Percentiles rank a stretch among this genome's conserved stretches.
phyloP scores from a whole-genome alignment of 768 basidiomycete species.

The Serendipita sp. region DNA sequence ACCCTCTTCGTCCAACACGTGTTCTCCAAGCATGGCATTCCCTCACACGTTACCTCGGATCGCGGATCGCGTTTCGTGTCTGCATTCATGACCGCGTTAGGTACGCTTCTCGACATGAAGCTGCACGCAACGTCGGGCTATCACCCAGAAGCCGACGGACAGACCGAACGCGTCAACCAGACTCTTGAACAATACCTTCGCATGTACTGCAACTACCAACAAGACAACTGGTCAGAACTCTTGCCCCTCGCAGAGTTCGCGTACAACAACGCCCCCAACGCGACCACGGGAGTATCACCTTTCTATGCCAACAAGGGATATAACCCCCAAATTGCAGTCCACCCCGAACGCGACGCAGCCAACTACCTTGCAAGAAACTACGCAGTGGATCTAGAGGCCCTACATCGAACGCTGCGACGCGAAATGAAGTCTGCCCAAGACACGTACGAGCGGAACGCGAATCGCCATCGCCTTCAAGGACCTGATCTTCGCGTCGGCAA shows the following conservation, averaged over 20 bases:
- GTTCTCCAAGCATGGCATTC: conserved; percentile 15
- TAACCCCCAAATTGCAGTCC: conserved; percentile 15
- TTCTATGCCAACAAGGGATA: conserved; percentile 22
- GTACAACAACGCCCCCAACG: conserved; percentile 19
- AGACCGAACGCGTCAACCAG: conserved; percentile 19
- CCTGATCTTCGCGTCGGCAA: not conserved
- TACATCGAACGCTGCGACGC: conserved; percentile 13
- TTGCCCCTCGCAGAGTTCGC: conserved; percentile 22
- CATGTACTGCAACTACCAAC: conserved; percentile 18
- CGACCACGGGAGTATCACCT: conserved; percentile 20
- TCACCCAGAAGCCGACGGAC: conserved; percentile 11
- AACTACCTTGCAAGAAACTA: conserved; percentile 14
- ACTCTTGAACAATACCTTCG: conserved; percentile 20
- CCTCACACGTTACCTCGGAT: conserved; percentile 10
- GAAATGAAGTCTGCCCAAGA: conserved; percentile 14
- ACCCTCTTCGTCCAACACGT: conserved; percentile 26
- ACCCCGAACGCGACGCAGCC: conserved; percentile 12
- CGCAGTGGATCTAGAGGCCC: conserved; percentile 14
- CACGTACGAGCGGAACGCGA: conserved; percentile 11
- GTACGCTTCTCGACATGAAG: conserved; percentile 4
- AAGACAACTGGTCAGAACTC: conserved; percentile 23
- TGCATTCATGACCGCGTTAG: conserved; percentile 10
- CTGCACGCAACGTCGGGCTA: conserved; percentile 9
- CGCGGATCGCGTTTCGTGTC: conserved; percentile 11
- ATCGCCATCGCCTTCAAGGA: not conserved